Evolutionary conservation across 2,329 filamentous ascomycete genomes (phyloP).

Genomic region (Clonostachys solani): DNA sequence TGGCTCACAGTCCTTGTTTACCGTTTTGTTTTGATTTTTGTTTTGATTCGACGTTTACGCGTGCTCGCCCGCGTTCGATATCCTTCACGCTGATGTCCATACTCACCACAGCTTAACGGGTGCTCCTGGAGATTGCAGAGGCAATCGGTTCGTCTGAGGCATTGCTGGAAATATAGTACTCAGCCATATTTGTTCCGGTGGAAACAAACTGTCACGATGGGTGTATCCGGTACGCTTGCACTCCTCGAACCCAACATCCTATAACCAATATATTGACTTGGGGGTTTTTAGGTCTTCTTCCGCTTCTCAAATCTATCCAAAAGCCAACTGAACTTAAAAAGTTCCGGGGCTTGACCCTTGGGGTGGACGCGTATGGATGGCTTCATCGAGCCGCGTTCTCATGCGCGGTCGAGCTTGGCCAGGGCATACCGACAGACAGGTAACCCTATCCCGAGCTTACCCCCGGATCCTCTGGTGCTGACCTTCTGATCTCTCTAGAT

Average conservation of each 20-base stretch:
- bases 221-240: conserved; percentile 23
- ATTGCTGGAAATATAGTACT: too few species aligned
- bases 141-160: too few species aligned
- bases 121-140: neutral
- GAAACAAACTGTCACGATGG: conserved; percentile 19
- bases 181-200: too few species aligned
- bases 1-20: too few species aligned
- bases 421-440: conserved; percentile 84
- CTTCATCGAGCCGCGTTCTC: conserved; percentile 88
- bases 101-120: neutral
- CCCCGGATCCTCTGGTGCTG: neutral
- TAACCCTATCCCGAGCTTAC: conserved; percentile 32
- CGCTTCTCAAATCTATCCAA: conserved; percentile 93
- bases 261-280: conserved; percentile 9
- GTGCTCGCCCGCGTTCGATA: too few species aligned
- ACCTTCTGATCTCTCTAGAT: conserved; percentile 44
- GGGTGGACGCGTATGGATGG: conserved; percentile 98
- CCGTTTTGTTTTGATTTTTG: too few species aligned
- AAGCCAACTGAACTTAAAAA: conserved; percentile 83
- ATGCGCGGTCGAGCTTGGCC: conserved; percentile 86
- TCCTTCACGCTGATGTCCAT: neutral
- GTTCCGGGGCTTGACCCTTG: conserved; percentile 81
- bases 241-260: too few species aligned
- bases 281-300: conserved; percentile 68
- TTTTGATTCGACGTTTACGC: too few species aligned